Evolutionary conservation across 2,329 filamentous ascomycete genomes (phyloP).

Genomic region (Aspergillus amoenus): DNA sequence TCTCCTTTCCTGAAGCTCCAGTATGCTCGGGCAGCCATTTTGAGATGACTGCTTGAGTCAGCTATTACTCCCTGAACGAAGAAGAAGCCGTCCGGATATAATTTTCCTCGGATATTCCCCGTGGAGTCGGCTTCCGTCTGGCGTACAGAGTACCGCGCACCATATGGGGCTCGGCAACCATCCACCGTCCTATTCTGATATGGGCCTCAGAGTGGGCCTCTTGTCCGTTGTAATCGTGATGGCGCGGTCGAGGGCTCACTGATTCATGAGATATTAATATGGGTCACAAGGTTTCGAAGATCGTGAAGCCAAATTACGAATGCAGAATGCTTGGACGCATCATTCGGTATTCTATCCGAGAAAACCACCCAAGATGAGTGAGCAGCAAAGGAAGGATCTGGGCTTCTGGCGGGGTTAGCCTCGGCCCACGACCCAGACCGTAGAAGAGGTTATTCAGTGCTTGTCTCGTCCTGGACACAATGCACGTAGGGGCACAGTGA

Average conservation of each 20-base stretch:
- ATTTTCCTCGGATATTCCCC: slow-evolving; percentile 2
- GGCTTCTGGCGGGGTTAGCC: slow-evolving; percentile 1
- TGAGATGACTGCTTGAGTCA: neutral
- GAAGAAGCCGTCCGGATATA: neutral
- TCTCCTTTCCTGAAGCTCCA: neutral
- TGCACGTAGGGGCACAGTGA: neutral
- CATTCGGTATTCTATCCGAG: slow-evolving; percentile 6
- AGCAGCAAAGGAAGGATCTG: neutral
- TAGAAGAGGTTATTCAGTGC: neutral
- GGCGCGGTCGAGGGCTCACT: neutral
- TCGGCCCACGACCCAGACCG: slow-evolving; percentile 2
- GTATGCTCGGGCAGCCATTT: neutral
- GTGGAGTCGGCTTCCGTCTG: slow-evolving; percentile 7
- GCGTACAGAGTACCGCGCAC: neutral
- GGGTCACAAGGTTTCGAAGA: neutral
- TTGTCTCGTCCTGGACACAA: neutral
- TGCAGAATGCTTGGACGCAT: neutral
- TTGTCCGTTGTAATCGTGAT: neutral
- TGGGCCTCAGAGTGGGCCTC: slow-evolving; percentile 2
- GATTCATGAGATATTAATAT: neutral
- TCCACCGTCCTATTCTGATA: neutral
- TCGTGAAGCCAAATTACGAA: neutral
- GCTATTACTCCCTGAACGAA: neutral
- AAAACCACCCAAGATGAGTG: neutral
- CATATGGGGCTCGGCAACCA: neutral